Evolutionary conservation across 2,329 filamentous ascomycete genomes (phyloP).

Genomic region (Alternaria triticimaculans): DNA sequence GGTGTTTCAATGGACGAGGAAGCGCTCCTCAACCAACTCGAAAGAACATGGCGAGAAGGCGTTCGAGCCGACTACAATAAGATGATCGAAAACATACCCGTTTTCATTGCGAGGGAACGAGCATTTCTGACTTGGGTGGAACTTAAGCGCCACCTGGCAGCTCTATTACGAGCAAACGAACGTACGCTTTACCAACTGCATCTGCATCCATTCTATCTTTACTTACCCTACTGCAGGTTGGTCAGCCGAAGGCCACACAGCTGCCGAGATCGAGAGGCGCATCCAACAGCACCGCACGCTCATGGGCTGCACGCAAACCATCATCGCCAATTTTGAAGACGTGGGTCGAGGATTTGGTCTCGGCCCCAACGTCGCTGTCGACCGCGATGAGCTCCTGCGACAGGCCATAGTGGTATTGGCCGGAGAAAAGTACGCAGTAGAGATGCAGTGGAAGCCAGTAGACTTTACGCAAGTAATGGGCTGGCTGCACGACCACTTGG

Average conservation of each 20-base stretch:
- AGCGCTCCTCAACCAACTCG: conserved; percentile 36
- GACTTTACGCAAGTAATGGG: conserved; percentile 38
- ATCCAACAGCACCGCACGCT: conserved; percentile 43
- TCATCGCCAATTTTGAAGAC: conserved; percentile 41
- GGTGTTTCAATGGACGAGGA: conserved; percentile 37
- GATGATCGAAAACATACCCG: conserved; percentile 34
- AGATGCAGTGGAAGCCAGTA: conserved; percentile 42
- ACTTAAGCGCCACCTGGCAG: conserved; percentile 42
- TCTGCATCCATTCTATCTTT: neutral
- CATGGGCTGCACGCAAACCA: conserved; percentile 42
- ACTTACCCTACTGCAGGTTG: conserved; percentile 33
- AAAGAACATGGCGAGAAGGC: conserved; percentile 40
- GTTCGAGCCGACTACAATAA: conserved; percentile 36
- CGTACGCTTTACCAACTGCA: conserved; percentile 27
- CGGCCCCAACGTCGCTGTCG: conserved; percentile 22
- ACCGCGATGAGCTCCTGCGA: conserved; percentile 41
- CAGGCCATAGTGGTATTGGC: conserved; percentile 44
- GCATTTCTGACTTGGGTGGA: conserved; percentile 47
- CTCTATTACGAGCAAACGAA: conserved; percentile 41
- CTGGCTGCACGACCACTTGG: conserved; percentile 39
- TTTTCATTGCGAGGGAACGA: conserved; percentile 42
- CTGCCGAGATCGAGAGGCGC: conserved; percentile 40
- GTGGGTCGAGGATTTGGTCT: conserved; percentile 35
- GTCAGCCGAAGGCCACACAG: conserved; percentile 36
- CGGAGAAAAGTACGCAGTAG: conserved; percentile 39